Evolutionary conservation across 1,284 basidiomycete species (phyloP), one percentile per base, ranked within the genome.

Genomic region (Lentinus polychrous): DNA sequence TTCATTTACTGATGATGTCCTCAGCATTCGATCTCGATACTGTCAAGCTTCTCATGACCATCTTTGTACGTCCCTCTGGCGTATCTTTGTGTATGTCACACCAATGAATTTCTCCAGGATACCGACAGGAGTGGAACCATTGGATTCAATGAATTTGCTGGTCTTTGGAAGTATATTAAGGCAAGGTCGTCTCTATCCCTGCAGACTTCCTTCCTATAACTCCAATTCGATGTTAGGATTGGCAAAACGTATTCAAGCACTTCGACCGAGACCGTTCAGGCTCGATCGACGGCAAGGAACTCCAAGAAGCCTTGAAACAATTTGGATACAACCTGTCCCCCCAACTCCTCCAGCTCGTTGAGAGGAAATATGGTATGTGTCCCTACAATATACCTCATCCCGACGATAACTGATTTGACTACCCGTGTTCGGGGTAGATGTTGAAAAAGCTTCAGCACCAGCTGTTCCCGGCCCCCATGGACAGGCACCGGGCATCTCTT

Each of bases 121-220:
- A 75, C 74, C 1, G 80, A 90, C 58, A 76, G 82, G 18, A 81
- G 74, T 49, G 86, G 87, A 1, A 84, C 83, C 2, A 88, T 91
- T 53, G 80, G 78, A 27, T 89, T 87, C 66, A 79, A 81, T 50
- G 86, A 89, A 78, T 91, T 90, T 60, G 61, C 76, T 34, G 85
- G 85, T 3, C 73, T 89, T 12, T 90, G 85, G 86, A 84, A 86
- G 60, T 88, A 88, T 64, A 79, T 88, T 73, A 81, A 83, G 66
- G 77, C 73, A 49, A 31, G 55, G 37, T 22, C 17, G 35, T 23
- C 41, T 17, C 38, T 17, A 34, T 37, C 14, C 8, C 39, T 10
- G 35, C 41, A 23, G 18, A n/a, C 6, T 5, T 24, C 22, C 33
- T 35, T 8, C 15, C 46, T 37, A 47, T 36, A 17, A 4, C 12